A percentile compares a stretch with the other conserved stretches of the same genome.
phyloP scores from a whole-genome alignment of 495 filamentous ascomycete genomes.

The Aspergillus ostianus region DNA sequence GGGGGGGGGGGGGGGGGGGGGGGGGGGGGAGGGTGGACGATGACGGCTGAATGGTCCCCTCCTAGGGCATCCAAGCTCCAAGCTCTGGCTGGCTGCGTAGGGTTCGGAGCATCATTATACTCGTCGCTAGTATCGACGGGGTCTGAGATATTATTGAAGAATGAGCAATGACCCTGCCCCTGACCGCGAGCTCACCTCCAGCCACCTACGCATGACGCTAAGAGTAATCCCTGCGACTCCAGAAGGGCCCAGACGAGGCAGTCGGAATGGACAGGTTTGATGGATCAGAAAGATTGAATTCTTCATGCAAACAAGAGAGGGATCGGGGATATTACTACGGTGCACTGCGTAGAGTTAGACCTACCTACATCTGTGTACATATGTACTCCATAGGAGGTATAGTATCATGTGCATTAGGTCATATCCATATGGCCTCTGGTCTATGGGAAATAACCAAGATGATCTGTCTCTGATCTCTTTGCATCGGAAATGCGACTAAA shows the following conservation, averaged over 20 bases:
- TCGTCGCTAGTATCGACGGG: neutral
- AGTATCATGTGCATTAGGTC: too few species aligned
- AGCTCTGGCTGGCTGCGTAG: neutral
- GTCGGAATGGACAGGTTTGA: neutral
- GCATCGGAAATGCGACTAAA: slow-evolving; percentile 6
- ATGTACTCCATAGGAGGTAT: too few species aligned
- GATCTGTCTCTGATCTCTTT: slow-evolving; percentile 11
- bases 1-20: too few species aligned
- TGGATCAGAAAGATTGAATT: neutral
- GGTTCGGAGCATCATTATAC: slow-evolving; percentile 1
- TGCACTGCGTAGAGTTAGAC: neutral
- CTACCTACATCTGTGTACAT: neutral
- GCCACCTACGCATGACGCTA: slow-evolving; percentile 19
- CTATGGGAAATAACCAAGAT: neutral
- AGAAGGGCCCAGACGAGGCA: slow-evolving; percentile 4
- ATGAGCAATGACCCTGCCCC: slow-evolving; percentile 6
- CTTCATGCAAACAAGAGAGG: neutral
- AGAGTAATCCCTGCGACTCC: slow-evolving; percentile 10
- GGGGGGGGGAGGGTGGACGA: too few species aligned
- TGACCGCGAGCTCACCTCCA: slow-evolving; percentile 13
- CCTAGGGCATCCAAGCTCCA: neutral
- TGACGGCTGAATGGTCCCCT: slow-evolving; percentile 9
- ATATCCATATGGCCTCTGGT: too few species aligned
- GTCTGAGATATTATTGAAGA: neutral
- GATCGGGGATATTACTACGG: neutral